phyloP scores from a whole-genome alignment of 2,329 filamentous ascomycete species.

The Phyllosticta citribraziliensis region DNA sequence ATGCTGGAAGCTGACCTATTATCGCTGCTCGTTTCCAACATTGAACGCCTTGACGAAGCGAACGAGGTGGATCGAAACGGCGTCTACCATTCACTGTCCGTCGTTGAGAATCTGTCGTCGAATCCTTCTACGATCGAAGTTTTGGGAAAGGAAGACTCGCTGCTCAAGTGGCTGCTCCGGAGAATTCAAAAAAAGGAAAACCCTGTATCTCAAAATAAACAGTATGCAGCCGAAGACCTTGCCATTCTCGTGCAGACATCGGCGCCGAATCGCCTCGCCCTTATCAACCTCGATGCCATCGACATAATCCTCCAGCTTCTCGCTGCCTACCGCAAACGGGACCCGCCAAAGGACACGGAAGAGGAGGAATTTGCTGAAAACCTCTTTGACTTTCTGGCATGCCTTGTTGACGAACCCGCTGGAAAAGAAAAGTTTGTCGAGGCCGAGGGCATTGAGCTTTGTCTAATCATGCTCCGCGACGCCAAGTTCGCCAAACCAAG shows the following conservation, averaged over 20 bases:
- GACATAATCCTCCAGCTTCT: conserved; percentile 75
- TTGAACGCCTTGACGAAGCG: conserved; percentile 67
- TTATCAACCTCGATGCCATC: conserved; percentile 58
- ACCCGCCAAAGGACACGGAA: conserved; percentile 74
- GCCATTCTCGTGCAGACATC: conserved; percentile 80
- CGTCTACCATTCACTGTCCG: conserved; percentile 70
- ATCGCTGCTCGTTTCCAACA: conserved; percentile 64
- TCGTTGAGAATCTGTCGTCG: conserved; percentile 80
- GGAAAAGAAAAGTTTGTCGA: conserved; percentile 79
- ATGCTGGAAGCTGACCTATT: conserved; percentile 58
- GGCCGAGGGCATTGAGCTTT: conserved; percentile 85
- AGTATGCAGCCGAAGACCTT: conserved; percentile 86
- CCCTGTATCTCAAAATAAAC: conserved; percentile 76
- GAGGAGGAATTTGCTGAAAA: conserved; percentile 97
- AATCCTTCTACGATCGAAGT: conserved; percentile 57
- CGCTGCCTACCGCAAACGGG: conserved; percentile 72
- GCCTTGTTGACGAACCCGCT: conserved; percentile 60
- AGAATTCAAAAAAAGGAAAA: conserved; percentile 62
- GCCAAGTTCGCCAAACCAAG: conserved; percentile 73
- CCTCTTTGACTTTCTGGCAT: conserved; percentile 77
- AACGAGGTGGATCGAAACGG: conserved; percentile 67
- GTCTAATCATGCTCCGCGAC: conserved; percentile 83
- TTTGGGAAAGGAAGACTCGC: conserved; percentile 57
- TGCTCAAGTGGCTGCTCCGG: conserved; percentile 68
- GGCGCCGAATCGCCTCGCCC: conserved; percentile 49